A percentile compares a stretch with the other conserved stretches of the same genome.
Evolutionary conservation across 2,329 filamentous ascomycete species (phyloP).

Genomic region (Diaporthe capsici): DNA sequence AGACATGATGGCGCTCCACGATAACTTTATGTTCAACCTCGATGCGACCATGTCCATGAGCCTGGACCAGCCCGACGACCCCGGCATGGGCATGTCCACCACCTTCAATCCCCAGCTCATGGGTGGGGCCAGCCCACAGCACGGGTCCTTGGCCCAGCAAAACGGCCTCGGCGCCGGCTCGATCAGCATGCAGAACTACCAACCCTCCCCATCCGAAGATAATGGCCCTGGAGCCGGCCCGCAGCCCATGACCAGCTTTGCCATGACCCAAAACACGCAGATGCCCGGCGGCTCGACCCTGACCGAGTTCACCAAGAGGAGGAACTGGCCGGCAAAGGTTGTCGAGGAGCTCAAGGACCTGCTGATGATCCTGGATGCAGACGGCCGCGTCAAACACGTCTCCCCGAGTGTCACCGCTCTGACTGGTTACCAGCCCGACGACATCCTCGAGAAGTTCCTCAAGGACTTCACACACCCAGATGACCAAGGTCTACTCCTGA

Average conservation of each 20-base stretch:
- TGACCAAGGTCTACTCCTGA: slow-evolving; percentile 84
- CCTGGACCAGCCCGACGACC: slow-evolving; percentile 55
- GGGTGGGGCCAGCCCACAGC: slow-evolving; percentile 38
- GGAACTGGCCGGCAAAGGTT: slow-evolving; percentile 89
- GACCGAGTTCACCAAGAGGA: slow-evolving; percentile 72
- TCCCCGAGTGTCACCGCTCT: slow-evolving; percentile 82
- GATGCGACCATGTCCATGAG: slow-evolving; percentile 58
- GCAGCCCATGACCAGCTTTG: slow-evolving; percentile 56
- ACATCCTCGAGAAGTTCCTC: slow-evolving; percentile 82
- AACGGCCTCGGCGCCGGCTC: slow-evolving; percentile 39
- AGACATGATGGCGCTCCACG: slow-evolving; percentile 61
- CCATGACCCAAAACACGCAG: slow-evolving; percentile 44
- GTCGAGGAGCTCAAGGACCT: slow-evolving; percentile 93
- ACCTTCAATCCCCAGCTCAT: slow-evolving; percentile 48
- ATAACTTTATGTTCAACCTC: slow-evolving; percentile 56
- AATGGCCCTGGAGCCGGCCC: slow-evolving; percentile 59
- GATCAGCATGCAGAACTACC: slow-evolving; percentile 40
- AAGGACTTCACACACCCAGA: slow-evolving; percentile 88
- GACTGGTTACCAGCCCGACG: slow-evolving; percentile 80
- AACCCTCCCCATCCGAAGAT: slow-evolving; percentile 43
- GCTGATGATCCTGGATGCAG: slow-evolving; percentile 86
- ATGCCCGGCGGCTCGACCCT: slow-evolving; percentile 59
- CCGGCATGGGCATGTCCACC: slow-evolving; percentile 45
- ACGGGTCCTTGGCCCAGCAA: slow-evolving; percentile 40
- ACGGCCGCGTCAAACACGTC: slow-evolving; percentile 87